phyloP scores from a whole-genome alignment of 1,284 basidiomycete genomes.

The Anthracocystis setariae region DNA sequence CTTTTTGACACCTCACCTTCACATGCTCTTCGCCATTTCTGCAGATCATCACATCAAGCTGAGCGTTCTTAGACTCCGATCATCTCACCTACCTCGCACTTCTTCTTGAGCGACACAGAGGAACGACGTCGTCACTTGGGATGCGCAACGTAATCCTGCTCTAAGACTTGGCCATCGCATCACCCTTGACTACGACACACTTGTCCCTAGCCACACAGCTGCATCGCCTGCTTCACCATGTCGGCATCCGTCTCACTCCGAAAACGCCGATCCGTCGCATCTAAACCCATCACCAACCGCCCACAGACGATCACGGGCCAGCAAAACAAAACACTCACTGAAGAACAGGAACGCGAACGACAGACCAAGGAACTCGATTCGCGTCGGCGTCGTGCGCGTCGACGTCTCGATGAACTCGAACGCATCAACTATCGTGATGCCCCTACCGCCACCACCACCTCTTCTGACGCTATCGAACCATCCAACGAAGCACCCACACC shows the following conservation, averaged over 20 bases:
- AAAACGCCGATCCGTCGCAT: slow-evolving; percentile 37
- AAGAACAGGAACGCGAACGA: slow-evolving; percentile 39
- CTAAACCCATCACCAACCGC: slow-evolving; percentile 34
- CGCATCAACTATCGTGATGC: slow-evolving; percentile 46
- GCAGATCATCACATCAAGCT: no score
- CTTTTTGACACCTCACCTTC: no score
- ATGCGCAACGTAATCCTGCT: no score
- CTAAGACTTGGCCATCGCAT: no score
- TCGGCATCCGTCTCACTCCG: slow-evolving; percentile 35
- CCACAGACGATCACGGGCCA: slow-evolving; percentile 48
- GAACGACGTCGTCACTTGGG: no score
- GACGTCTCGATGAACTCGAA: slow-evolving; percentile 41
- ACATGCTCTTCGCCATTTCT: no score
- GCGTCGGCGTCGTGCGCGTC: slow-evolving; percentile 31
- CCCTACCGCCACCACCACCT: slow-evolving; percentile 10
- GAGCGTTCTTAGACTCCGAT: no score
- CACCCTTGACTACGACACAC: no score
- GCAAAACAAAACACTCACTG: slow-evolving; percentile 36
- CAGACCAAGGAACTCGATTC: slow-evolving; percentile 40
- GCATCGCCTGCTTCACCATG: slow-evolving; percentile 17
- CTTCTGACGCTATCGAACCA: slow-evolving; percentile 2
- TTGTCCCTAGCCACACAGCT: no score
- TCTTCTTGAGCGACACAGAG: no score
- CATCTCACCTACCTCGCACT: no score
- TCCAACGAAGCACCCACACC: neutral